A percentile compares a stretch with the other conserved stretches of the same genome.
Conservation (phyloP, 164 flowering plant genomes). For the Stephania cephalantha region DNA sequence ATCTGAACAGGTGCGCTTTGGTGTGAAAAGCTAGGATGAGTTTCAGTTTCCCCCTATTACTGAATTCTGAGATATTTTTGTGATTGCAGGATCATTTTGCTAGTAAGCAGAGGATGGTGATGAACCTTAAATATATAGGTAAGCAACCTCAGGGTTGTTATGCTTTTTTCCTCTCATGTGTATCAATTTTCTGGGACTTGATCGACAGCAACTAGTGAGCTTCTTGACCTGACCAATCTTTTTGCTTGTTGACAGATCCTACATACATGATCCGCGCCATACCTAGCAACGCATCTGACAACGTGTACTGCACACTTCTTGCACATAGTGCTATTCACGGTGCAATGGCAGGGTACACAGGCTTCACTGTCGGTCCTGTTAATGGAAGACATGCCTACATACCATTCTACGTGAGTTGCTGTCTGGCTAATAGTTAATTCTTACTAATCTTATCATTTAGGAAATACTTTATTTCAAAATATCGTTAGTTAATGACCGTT, state of each 20-base stretch:
- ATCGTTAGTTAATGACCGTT: neutral
- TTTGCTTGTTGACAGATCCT: conserved; percentile 54
- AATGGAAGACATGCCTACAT: conserved; percentile 90
- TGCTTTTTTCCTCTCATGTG: neutral
- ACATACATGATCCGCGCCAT: conserved; percentile 97
- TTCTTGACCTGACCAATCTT: conserved; percentile 3
- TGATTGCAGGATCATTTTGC: conserved; percentile 66
- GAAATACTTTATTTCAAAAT: neutral
- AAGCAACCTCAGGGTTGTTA: conserved; percentile 11
- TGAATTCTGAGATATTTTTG: conserved; percentile 5
- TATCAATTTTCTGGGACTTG: conserved; percentile 1
- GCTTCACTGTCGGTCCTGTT: conserved; percentile 76
- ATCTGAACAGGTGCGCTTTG: too few species aligned
- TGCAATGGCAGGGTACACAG: conserved; percentile 97
- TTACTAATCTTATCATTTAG: neutral
- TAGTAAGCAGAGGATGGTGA: conserved; percentile 31
- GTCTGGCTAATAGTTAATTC: neutral
- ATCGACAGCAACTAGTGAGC: neutral
- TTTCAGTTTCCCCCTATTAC: neutral
- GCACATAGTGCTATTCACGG: conserved; percentile 97
- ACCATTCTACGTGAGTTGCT: conserved; percentile 69
- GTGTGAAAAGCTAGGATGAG: neutral
- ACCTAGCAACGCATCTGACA: conserved; percentile 93
- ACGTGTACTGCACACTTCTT: conserved; percentile 95
- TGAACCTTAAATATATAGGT: conserved; percentile 91